phyloP scores from a whole-genome alignment of 305 asterid genomes.

The Plantago lanceolata region DNA sequence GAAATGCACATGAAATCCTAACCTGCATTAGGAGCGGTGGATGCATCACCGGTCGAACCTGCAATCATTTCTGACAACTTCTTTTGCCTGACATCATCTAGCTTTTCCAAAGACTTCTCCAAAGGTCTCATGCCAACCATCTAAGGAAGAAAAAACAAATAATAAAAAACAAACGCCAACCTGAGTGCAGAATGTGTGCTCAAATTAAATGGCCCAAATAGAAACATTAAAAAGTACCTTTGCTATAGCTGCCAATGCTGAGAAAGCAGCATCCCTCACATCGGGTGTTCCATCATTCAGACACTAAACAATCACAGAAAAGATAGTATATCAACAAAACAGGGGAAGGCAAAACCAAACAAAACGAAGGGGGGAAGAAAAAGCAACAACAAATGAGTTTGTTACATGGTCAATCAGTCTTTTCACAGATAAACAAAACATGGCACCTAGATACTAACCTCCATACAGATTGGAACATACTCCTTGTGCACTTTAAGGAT shows the following conservation, averaged over 20 bases:
- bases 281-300: conserved; percentile 99
- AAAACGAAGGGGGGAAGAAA: not conserved
- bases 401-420: not conserved
- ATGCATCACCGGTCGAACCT: conserved; percentile 57
- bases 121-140: conserved; percentile 98
- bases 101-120: conserved; percentile 88
- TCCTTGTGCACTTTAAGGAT: conserved; percentile 94
- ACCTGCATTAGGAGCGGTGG: conserved; percentile 58
- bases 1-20: conserved; percentile 21
- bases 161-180: conserved; percentile 13
- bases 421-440: conserved; percentile 7
- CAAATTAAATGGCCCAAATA: conserved; percentile 11
- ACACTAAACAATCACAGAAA: conserved; percentile 44
- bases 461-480: conserved; percentile 96
- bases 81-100: conserved; percentile 89
- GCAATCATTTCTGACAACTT: conserved; percentile 95
- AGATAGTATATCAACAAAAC: conserved; percentile 20
- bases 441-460: conserved; percentile 53
- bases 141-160: conserved; percentile 32
- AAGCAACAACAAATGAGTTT: not conserved
- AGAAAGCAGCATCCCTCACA: conserved; percentile 98
- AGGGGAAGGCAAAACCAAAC: conserved; percentile 7
- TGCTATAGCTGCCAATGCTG: conserved; percentile 91
- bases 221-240: conserved; percentile 48
- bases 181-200: conserved; percentile 12